Percentiles rank a stretch among this genome's conserved stretches.
Conservation (phyloP, 768 basidiomycete species). For the Mycena haematopus region DNA sequence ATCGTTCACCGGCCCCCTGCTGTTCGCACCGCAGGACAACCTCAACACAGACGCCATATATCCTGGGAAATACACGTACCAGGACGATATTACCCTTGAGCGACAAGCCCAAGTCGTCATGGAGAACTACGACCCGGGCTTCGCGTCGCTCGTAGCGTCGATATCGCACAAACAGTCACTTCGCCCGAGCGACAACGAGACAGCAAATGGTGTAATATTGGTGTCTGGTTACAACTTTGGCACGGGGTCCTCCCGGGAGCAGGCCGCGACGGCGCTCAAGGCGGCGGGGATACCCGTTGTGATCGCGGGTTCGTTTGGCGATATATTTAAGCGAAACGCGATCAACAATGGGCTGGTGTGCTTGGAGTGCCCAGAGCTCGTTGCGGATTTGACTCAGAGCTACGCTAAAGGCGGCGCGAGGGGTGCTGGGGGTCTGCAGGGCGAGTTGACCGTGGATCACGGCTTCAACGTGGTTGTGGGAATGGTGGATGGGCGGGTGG, state of each 20-base stretch:
- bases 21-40: slow-evolving; percentile 97
- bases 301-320: slow-evolving; percentile 97
- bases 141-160: slow-evolving; percentile 72
- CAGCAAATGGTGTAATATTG: slow-evolving; percentile 74
- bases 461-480: slow-evolving; percentile 68
- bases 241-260: slow-evolving; percentile 97
- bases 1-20: slow-evolving; percentile 80
- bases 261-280: slow-evolving; percentile 97
- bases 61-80: slow-evolving; percentile 98
- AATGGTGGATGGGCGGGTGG: slow-evolving; percentile 75
- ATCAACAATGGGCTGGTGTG: slow-evolving; percentile 99
- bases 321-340: slow-evolving; percentile 98
- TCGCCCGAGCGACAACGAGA: slow-evolving; percentile 32
- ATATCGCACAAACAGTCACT: slow-evolving; percentile 42
- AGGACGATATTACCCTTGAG: slow-evolving; percentile 96
- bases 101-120: slow-evolving; percentile 96
- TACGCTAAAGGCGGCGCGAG: slow-evolving; percentile 79
- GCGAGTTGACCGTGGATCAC: slow-evolving; percentile 84
- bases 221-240: slow-evolving; percentile 98
- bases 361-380: slow-evolving; percentile 89
- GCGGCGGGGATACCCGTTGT: slow-evolving; percentile 92
- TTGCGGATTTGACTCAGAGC: slow-evolving; percentile 77
- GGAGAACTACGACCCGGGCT: slow-evolving; percentile 97
- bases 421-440: slow-evolving; percentile 78
- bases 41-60: slow-evolving; percentile 98